Percentiles rank a stretch among this genome's conserved stretches.
Evolutionary conservation across 2,329 filamentous ascomycete genomes (phyloP).

Genomic region (Exophiala dermatitidis): DNA sequence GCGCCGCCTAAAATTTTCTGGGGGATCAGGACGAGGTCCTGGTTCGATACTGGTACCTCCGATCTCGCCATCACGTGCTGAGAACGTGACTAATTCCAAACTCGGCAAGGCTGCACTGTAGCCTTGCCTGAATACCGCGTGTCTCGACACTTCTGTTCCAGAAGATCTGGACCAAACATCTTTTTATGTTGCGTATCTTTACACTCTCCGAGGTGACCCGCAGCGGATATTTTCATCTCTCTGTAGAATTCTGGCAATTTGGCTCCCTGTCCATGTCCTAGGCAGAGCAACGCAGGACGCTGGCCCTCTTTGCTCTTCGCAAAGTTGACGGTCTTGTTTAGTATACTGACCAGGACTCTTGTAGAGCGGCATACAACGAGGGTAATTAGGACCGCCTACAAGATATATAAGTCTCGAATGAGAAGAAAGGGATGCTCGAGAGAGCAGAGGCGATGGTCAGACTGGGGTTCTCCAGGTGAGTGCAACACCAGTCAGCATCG

Average conservation of each 20-base stretch:
- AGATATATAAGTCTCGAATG: too few relatives aligned
- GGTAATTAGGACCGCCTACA: too few relatives aligned
- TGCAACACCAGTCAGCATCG: too few relatives aligned
- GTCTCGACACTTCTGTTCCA: too few relatives aligned
- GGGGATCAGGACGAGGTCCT: background rate
- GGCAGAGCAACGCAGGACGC: background rate
- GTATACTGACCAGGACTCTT: conserved; percentile 13
- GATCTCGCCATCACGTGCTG: background rate
- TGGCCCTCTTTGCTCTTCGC: conserved; percentile 20
- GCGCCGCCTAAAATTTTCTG: background rate
- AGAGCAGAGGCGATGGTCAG: too few relatives aligned
- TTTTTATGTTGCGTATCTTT: conserved; percentile 8
- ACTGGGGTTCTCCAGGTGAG: too few relatives aligned
- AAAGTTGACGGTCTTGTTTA: conserved; percentile 7
- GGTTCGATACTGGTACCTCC: background rate
- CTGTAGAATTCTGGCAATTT: too few relatives aligned
- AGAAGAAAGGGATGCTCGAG: too few relatives aligned
- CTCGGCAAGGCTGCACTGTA: background rate
- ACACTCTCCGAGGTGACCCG: too few relatives aligned
- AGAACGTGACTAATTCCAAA: background rate
- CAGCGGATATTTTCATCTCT: too few relatives aligned
- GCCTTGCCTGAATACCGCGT: background rate
- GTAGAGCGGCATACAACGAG: background rate
- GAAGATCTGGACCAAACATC: background rate
- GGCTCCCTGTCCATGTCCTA: too few relatives aligned